Percentiles rank a stretch among this genome's conserved stretches.
Conservation (phyloP, 495 filamentous ascomycete genomes). For the Arthonia radiata region DNA sequence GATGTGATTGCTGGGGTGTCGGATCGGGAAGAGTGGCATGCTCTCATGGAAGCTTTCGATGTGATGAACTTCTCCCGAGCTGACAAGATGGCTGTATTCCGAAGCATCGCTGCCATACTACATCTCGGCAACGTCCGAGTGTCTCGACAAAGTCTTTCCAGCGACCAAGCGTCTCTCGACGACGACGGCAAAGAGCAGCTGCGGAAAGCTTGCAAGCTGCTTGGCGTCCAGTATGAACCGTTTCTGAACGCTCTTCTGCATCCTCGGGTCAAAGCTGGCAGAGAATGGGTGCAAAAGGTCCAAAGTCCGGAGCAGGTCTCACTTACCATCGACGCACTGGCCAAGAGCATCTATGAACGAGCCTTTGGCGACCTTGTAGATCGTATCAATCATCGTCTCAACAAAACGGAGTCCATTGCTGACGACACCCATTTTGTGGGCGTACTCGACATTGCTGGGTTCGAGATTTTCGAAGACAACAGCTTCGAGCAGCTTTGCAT, state of each 20-base stretch:
- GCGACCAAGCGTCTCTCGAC: conserved; percentile 68
- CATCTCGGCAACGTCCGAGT: conserved; percentile 85
- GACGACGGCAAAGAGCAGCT: conserved; percentile 45
- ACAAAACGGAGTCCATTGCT: conserved; percentile 45
- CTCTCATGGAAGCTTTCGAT: conserved; percentile 72
- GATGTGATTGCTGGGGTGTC: conserved; percentile 78
- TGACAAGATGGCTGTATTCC: conserved; percentile 61
- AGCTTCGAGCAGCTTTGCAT: conserved; percentile 99
- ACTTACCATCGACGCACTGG: conserved; percentile 66
- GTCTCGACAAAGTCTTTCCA: conserved; percentile 64
- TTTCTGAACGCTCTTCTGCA: conserved; percentile 79
- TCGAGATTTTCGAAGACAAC: conserved; percentile 96
- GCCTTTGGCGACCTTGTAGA: conserved; percentile 80
- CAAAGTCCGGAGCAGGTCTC: conserved; percentile 93
- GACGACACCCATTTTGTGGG: conserved; percentile 93
- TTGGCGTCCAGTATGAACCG: conserved; percentile 60
- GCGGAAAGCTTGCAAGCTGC: conserved; percentile 52
- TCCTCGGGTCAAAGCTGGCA: conserved; percentile 78
- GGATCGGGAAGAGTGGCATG: conserved; percentile 73
- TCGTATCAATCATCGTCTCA: conserved; percentile 77
- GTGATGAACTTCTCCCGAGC: conserved; percentile 83
- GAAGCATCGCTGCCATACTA: conserved; percentile 71
- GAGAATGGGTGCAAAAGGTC: conserved; percentile 95
- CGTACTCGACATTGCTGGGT: conserved; percentile 95
- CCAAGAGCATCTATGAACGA: conserved; percentile 94